phyloP scores from a whole-genome alignment of 306 rosid species.

The Lathyrus sativus region DNA sequence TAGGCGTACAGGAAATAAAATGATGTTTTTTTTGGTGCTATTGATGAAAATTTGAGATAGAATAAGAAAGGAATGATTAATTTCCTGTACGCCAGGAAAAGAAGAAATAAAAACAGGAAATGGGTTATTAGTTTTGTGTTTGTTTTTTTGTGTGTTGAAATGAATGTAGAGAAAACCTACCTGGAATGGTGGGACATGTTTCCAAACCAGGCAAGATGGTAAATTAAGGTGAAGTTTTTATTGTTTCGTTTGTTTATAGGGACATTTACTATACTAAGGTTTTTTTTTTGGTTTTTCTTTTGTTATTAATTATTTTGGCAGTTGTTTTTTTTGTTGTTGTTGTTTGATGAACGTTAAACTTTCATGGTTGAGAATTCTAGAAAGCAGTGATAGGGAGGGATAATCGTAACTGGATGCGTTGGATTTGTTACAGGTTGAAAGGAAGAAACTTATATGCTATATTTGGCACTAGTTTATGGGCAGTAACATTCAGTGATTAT shows the following conservation, averaged over 20 bases:
- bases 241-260: background rate
- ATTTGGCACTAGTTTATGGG: conserved; percentile 8
- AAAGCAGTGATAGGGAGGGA: conserved; percentile 38
- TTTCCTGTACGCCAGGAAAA: conserved; percentile 35
- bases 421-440: background rate
- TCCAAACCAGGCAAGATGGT: conserved; percentile 46
- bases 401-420: conserved; percentile 30
- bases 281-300: background rate
- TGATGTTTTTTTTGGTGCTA: background rate
- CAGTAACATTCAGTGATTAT: too few relatives aligned
- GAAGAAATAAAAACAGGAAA: background rate
- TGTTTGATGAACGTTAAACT: conserved; percentile 3
- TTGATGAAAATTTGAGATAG: background rate
- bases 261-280: background rate
- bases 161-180: background rate
- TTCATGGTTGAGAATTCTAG: conserved; percentile 33
- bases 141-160: background rate
- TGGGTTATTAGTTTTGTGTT: conserved; percentile 8
- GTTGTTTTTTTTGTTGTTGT: background rate
- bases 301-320: conserved; percentile 1
- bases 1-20: conserved; percentile 50
- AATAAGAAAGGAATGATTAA: background rate
- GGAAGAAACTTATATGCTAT: conserved; percentile 1
- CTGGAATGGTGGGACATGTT: conserved; percentile 41
- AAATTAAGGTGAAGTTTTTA: background rate